Evolutionary conservation across 805 yeast species (phyloP).

Genomic region (Torulaspora maleeae): DNA sequence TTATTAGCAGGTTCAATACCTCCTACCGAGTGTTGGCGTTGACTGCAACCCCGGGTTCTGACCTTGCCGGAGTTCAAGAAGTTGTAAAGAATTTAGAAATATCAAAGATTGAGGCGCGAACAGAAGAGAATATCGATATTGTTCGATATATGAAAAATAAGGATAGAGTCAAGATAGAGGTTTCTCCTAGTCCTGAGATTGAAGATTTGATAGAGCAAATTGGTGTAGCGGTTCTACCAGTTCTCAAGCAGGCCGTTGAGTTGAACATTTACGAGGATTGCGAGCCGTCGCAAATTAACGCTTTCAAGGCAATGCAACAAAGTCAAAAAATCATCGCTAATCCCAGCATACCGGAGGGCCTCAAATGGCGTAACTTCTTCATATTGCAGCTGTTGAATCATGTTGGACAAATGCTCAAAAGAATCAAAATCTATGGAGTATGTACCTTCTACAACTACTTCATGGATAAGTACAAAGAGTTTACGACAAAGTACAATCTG

Average conservation of each 20-base stretch:
- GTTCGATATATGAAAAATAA: slow-evolving; percentile 71
- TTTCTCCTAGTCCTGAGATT: slow-evolving; percentile 52
- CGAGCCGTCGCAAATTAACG: slow-evolving; percentile 65
- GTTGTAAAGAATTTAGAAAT: slow-evolving; percentile 70
- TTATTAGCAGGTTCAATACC: slow-evolving; percentile 54
- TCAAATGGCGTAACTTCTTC: slow-evolving; percentile 68
- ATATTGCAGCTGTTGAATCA: slow-evolving; percentile 58
- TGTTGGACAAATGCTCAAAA: slow-evolving; percentile 64
- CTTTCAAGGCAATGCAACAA: slow-evolving; percentile 66
- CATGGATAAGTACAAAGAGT: slow-evolving; percentile 51
- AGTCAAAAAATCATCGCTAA: slow-evolving; percentile 54
- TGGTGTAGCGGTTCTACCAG: slow-evolving; percentile 63
- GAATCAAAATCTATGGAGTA: slow-evolving; percentile 79
- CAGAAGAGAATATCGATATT: slow-evolving; percentile 80
- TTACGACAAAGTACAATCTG: slow-evolving; percentile 51
- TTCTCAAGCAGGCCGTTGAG: slow-evolving; percentile 57
- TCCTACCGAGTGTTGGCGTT: slow-evolving; percentile 76
- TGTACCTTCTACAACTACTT: slow-evolving; percentile 68
- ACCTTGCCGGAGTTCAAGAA: slow-evolving; percentile 81
- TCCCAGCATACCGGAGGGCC: slow-evolving; percentile 56
- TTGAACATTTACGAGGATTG: slow-evolving; percentile 57
- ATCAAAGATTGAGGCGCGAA: slow-evolving; percentile 75
- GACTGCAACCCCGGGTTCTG: slow-evolving; percentile 94
- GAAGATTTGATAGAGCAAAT: slow-evolving; percentile 50
- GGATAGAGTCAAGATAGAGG: slow-evolving; percentile 53